Base-by-base conservation (phyloP, 352 stramenopile genomes). In the Phytophthora macrochlamydospora region DNA sequence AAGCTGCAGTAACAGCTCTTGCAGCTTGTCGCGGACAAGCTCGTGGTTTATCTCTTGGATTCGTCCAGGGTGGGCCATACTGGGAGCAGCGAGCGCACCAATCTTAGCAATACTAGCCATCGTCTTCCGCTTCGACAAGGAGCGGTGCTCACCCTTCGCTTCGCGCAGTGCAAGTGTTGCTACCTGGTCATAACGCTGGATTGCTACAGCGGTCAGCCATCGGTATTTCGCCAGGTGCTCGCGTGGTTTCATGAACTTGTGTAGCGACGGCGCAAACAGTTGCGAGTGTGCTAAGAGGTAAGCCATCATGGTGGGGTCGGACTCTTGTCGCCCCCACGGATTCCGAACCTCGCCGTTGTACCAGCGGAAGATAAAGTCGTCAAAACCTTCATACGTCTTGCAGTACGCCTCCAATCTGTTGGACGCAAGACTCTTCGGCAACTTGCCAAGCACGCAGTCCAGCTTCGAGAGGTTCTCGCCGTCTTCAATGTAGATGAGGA, bases 101-200 rank as follows among this genome's bases (percentile, higher is more conserved):
- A 95, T 86, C 49, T 94, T 93, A 0, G 85, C 81, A 58, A 94
- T 86, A 38, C 88, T 94, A 11, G 76, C 67, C 67, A 95, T 81
- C 3, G 83, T 95, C 56, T 94, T 93, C 33, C 87, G 79, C 58
- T 79, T 81, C 7, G 75, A 32, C 5, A 94, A 73, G 14, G 75
- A 93, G 8, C 51, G 42, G n/a, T 75, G 63, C 51, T 94, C 86
- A 2, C 51, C 45, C 30, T 76, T 67, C 0, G 83, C 81, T 60
- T 95, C 79, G 32, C 67, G 70, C 0, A 94, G 69, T n/a, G 85
- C 65, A 44, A 89, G 59, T 6, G 71, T 69, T n/a, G 79, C 75
- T 12, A 78, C 71, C 46, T 91, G 67, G 50, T 91, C 77, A 60
- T 85, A 93, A 38, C 85, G 74, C 35, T 92, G 81, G 7, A 82